Base-by-base conservation (phyloP, 345 rosid species). In the Geranium brycei region DNA sequence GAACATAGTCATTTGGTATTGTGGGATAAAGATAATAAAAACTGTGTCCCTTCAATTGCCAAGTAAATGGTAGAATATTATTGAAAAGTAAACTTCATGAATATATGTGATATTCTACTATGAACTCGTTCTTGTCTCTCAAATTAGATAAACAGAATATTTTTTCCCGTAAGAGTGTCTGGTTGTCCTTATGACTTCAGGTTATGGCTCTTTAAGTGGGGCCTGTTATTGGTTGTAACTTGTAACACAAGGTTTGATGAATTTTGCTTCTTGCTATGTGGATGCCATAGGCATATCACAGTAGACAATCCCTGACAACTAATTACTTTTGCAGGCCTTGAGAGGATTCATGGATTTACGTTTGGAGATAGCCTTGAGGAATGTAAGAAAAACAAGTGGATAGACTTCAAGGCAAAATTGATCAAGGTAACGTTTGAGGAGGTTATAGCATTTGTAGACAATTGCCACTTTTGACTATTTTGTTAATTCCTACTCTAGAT, bases 261-360 rank as follows among this genome's bases (percentile, higher is more conserved):
- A 47, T 47, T 13, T 8, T 47, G 53, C 53, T 47, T 47, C 53
- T 8, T 47, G 53, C 53, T 47, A 47, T 6, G 53, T 47, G 12
- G 53, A 11, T 47, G 15, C 13, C 13, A 11, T 47, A 13, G 53
- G 15, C 53, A 47, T 47, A 47, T 47, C 4, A 41, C 51, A 41
- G 1, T 7, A 8, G 14, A 3, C 3, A 2, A 47, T 8, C 15
- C 3, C 11, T 47, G 53, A 47, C 15, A 13, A 47, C 5, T 62
- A 16, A 13, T 62, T 31, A 60, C 18, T n/a, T 53, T 28, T 70
- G 51, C 81, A 92, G 98, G 96, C 69, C 87, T 92, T 53, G 98
- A 89, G 70, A 87, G 96, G 75, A 86, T 92, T 56, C 98, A 92
- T 62, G 97, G 98, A 62, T 92, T 89, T 74, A 84, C 97, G 31